Conservation (phyloP, 768 basidiomycete genomes). For the Dictyophora rubrovolvata region DNA sequence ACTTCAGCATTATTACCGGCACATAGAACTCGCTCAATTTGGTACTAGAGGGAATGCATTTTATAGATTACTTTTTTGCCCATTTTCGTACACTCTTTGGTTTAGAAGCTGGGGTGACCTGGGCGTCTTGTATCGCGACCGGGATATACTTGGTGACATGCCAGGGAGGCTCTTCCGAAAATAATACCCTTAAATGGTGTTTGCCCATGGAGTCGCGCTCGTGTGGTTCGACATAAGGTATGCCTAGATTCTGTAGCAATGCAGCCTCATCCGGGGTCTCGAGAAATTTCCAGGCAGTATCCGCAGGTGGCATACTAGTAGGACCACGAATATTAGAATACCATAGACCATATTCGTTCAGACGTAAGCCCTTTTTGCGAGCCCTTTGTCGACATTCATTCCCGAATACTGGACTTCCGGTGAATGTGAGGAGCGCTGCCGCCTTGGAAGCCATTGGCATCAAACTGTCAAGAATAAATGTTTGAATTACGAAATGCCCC, state of each 20-base stretch:
- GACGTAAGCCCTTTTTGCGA: slow-evolving; percentile 31
- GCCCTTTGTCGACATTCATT: slow-evolving; percentile 35
- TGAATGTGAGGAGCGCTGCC: slow-evolving; percentile 42
- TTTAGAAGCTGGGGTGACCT: neutral
- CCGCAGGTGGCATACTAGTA: neutral
- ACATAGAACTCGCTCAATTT: slow-evolving; percentile 74
- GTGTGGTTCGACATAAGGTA: neutral
- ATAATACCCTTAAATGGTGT: neutral
- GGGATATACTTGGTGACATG: neutral
- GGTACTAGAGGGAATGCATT: slow-evolving; percentile 46
- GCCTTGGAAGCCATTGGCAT: slow-evolving; percentile 38
- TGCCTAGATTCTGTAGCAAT: neutral
- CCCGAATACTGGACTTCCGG: slow-evolving; percentile 45
- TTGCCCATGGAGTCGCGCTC: neutral
- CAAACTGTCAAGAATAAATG: slow-evolving; percentile 20
- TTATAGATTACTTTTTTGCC: neutral
- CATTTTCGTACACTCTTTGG: neutral
- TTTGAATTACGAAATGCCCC: neutral
- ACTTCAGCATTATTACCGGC: slow-evolving; percentile 51
- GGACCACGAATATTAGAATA: slow-evolving; percentile 9
- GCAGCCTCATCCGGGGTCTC: slow-evolving; percentile 3
- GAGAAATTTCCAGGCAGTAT: neutral
- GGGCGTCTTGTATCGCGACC: neutral
- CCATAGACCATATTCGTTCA: slow-evolving; percentile 62
- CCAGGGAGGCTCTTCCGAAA: neutral